Conservation (phyloP, 116 monocot species). For the Trichopus zeylanicus region DNA sequence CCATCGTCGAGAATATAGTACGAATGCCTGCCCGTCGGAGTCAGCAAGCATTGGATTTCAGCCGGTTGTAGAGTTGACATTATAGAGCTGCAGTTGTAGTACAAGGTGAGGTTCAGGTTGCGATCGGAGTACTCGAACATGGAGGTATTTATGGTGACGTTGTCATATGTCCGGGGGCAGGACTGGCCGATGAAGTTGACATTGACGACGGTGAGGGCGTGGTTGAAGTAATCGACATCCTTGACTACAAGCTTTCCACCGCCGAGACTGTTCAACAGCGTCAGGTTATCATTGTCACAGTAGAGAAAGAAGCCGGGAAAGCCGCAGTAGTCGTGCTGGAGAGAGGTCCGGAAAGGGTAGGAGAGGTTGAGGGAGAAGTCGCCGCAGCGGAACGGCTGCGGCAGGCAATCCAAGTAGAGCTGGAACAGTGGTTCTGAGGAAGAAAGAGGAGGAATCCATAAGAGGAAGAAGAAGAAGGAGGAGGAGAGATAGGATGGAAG, state of each 20-base stretch:
- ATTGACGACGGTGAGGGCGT: slow-evolving; percentile 17
- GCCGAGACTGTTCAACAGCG: slow-evolving; percentile 8
- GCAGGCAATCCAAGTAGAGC: slow-evolving; percentile 2
- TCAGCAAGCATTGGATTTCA: too few relatives aligned
- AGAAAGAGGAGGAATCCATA: not conserved
- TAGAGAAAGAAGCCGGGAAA: slow-evolving; percentile 5
- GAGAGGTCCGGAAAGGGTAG: slow-evolving; percentile 14
- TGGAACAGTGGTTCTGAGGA: not conserved
- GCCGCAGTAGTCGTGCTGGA: slow-evolving; percentile 14
- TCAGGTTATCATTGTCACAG: not conserved
- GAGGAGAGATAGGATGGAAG: not conserved
- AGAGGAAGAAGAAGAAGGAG: not conserved
- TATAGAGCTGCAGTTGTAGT: slow-evolving; percentile 31
- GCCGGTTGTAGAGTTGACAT: too few relatives aligned
- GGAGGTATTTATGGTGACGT: slow-evolving; percentile 8
- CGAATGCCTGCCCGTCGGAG: not conserved
- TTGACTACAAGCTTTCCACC: slow-evolving; percentile 4
- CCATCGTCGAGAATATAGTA: slow-evolving; percentile 9
- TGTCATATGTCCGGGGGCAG: slow-evolving; percentile 13
- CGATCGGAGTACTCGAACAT: slow-evolving; percentile 10
- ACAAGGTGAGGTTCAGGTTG: slow-evolving; percentile 8
- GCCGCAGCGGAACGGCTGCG: slow-evolving; percentile 6
- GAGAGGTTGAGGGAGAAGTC: not conserved
- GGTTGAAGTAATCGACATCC: slow-evolving; percentile 14
- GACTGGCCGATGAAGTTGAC: not conserved